Conservation (phyloP, 2,329 filamentous ascomycete species). For the Phaeoacremonium minimum region DNA sequence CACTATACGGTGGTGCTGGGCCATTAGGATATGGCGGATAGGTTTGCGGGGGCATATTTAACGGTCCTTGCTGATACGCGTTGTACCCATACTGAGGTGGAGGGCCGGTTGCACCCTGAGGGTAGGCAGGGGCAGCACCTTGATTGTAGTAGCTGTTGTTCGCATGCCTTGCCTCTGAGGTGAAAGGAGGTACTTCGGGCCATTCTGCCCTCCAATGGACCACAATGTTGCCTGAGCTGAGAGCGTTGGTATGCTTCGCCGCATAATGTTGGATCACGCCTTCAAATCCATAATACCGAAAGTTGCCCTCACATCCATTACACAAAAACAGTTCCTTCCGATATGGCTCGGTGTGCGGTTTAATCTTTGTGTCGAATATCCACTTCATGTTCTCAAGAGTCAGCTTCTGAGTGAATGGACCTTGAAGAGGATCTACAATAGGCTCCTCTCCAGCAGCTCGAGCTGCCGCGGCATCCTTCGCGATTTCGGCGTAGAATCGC, state of each 20-base stretch:
- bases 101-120: not conserved
- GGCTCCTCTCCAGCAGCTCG: conserved; percentile 39
- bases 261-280: conserved; percentile 79
- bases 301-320: conserved; percentile 59
- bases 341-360: conserved; percentile 59
- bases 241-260: conserved; percentile 69
- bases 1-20: conserved; percentile 23
- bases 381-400: conserved; percentile 84
- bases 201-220: conserved; percentile 80
- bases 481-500: conserved; percentile 59
- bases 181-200: conserved; percentile 72
- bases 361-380: conserved; percentile 75
- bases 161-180: conserved; percentile 47
- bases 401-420: conserved; percentile 56
- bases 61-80: conserved; percentile 9
- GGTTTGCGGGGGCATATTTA: conserved; percentile 6
- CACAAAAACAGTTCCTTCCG: conserved; percentile 75
- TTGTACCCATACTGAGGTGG: conserved; percentile 9
- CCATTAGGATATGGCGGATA: conserved; percentile 15
- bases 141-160: conserved; percentile 16
- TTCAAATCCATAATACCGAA: conserved; percentile 72
- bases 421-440: conserved; percentile 42
- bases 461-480: conserved; percentile 45
- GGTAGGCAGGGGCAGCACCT: conserved; percentile 4
- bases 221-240: conserved; percentile 68